phyloP scores from a whole-genome alignment of 306 rosid genomes.

The Cucurbita ficifolia region DNA sequence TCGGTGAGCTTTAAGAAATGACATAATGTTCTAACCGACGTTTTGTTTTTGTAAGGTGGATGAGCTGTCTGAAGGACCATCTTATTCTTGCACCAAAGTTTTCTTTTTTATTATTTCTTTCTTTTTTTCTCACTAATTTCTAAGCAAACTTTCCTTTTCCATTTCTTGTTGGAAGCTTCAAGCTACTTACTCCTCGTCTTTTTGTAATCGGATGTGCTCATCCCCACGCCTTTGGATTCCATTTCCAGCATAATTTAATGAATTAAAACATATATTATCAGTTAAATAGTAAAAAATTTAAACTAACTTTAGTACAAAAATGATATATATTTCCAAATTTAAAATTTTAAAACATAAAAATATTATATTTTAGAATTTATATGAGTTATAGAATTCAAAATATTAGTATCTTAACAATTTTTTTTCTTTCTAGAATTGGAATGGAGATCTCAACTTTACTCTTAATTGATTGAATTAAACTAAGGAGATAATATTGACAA shows the following conservation, averaged over 20 bases:
- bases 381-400: too few relatives aligned
- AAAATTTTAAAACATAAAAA: too few relatives aligned
- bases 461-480: too few relatives aligned
- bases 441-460: too few relatives aligned
- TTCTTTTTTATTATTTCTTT: background rate
- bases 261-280: too few relatives aligned
- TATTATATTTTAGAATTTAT: too few relatives aligned
- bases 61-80: constrained; percentile 5
- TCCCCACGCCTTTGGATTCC: background rate
- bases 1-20: background rate
- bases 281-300: too few relatives aligned
- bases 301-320: too few relatives aligned
- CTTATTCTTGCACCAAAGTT: background rate
- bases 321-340: too few relatives aligned
- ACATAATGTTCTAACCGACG: constrained; percentile 4
- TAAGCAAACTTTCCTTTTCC: constrained; percentile 4
- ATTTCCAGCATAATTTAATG: background rate
- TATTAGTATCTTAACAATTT: too few relatives aligned
- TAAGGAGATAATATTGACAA: too few relatives aligned
- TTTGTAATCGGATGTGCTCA: background rate
- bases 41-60: background rate
- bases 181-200: background rate
- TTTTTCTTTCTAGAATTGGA: too few relatives aligned
- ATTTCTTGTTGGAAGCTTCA: background rate
- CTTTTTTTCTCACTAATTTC: background rate